A percentile compares a stretch with the other conserved stretches of the same genome.
Conservation (phyloP, 2,329 filamentous ascomycete species). For the Penicillium sp. region DNA sequence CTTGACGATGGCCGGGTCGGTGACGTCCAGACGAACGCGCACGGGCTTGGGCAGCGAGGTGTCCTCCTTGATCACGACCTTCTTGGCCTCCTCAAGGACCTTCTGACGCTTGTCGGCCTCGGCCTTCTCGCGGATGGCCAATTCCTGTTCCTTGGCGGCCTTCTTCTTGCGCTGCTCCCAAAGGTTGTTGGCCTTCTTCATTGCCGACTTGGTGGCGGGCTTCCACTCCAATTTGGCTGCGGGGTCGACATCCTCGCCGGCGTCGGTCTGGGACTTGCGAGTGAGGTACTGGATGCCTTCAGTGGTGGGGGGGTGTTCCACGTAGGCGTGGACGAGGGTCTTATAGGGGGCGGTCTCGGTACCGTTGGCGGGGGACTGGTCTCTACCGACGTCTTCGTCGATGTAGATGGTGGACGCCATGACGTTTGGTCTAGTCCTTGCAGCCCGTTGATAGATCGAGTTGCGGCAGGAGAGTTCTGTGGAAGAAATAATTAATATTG, state of each 20-base stretch:
- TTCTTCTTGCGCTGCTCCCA: slow-evolving; percentile 80
- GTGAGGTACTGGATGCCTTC: slow-evolving; percentile 63
- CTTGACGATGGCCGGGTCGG: slow-evolving; percentile 58
- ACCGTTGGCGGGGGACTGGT: slow-evolving; percentile 65
- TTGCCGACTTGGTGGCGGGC: slow-evolving; percentile 74
- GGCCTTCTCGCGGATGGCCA: slow-evolving; percentile 68
- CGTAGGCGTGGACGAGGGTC: slow-evolving; percentile 72
- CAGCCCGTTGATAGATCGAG: not conserved
- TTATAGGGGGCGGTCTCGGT: slow-evolving; percentile 75
- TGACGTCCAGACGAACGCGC: slow-evolving; percentile 73
- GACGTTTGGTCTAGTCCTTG: slow-evolving; percentile 4
- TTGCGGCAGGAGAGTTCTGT: slow-evolving; percentile 6
- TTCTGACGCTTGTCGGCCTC: slow-evolving; percentile 67
- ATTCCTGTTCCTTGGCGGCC: slow-evolving; percentile 71
- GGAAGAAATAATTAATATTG: slow-evolving; percentile 2
- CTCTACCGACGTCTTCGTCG: slow-evolving; percentile 74
- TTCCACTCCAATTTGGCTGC: slow-evolving; percentile 70
- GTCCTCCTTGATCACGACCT: slow-evolving; percentile 69
- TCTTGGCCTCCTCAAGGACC: slow-evolving; percentile 78
- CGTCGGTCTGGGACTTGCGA: slow-evolving; percentile 64
- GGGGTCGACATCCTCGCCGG: slow-evolving; percentile 62
- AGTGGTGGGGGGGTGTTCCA: slow-evolving; percentile 61
- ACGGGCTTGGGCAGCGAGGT: slow-evolving; percentile 67
- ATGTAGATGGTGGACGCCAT: slow-evolving; percentile 60
- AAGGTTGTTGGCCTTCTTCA: slow-evolving; percentile 78